Conservation (phyloP, 768 basidiomycete genomes). For the Mycena vitilis region DNA sequence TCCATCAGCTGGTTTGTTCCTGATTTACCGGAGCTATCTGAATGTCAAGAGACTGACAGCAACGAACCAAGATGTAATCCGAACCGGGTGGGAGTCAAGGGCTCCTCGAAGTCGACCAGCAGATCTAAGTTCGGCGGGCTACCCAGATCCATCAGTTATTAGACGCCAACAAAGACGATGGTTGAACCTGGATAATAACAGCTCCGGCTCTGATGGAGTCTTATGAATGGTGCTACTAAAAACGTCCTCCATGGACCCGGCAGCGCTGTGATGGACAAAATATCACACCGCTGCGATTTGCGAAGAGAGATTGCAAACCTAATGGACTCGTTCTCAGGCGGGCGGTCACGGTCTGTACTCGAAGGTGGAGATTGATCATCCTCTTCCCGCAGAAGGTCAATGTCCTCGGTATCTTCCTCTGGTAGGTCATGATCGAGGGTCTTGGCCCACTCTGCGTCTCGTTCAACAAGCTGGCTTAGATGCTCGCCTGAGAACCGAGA, state of each 20-base stretch:
- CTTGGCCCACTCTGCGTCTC: constrained; percentile 39
- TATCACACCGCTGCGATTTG: background rate
- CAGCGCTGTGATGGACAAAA: constrained; percentile 10
- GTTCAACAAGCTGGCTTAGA: constrained; percentile 48
- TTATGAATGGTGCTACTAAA: constrained; percentile 16
- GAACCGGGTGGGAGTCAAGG: constrained; percentile 34
- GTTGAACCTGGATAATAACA: constrained; percentile 30
- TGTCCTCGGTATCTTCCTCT: constrained; percentile 48
- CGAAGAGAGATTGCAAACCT: constrained; percentile 6
- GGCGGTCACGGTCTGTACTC: background rate
- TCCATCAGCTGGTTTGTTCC: constrained; percentile 3
- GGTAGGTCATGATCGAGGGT: constrained; percentile 47
- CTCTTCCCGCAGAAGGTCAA: constrained; percentile 41
- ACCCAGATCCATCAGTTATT: background rate
- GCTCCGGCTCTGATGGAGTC: constrained; percentile 10
- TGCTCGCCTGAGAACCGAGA: constrained; percentile 63
- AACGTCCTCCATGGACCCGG: constrained; percentile 21
- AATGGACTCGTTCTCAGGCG: background rate
- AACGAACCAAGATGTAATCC: background rate
- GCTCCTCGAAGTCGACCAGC: constrained; percentile 31
- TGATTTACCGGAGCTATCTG: constrained; percentile 15
- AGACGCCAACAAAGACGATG: background rate
- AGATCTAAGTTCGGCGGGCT: constrained; percentile 35
- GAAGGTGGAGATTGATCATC: constrained; percentile 37
- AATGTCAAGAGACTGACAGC: background rate